These are phyloP conservation scores for Stylosanthes scabra DNA, from an alignment of 331 rosid genomes.

Conservation along the genomic window DNA sequence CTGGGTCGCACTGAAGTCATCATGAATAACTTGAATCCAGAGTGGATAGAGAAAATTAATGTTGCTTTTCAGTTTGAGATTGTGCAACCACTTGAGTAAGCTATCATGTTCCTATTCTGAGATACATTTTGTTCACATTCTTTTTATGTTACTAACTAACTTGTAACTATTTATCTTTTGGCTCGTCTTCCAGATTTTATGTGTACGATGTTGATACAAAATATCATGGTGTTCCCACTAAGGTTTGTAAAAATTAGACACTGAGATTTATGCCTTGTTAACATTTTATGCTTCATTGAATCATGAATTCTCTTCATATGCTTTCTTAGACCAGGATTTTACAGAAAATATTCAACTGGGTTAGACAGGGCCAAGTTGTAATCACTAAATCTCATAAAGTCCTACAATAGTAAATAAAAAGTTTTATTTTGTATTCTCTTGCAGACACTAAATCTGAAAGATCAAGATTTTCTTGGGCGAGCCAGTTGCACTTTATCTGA, in stretches of 20 bases:
- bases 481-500: constrained; percentile 78
- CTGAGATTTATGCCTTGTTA: constrained; percentile 3
- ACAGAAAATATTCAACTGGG: not conserved
- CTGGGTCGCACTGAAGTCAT: constrained; percentile 90
- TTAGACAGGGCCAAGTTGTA: not conserved
- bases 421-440: constrained; percentile 7
- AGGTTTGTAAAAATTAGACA: constrained; percentile 53
- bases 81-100: constrained; percentile 82
- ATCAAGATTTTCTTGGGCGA: constrained; percentile 89
- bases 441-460: constrained; percentile 69
- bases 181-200: constrained; percentile 57
- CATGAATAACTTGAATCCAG: constrained; percentile 71
- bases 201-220: constrained; percentile 84
- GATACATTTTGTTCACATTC: constrained; percentile 13
- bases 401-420: not conserved
- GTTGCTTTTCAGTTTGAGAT: constrained; percentile 82
- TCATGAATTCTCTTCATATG: constrained; percentile 5
- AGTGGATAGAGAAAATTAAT: constrained; percentile 75
- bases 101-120: constrained; percentile 20
- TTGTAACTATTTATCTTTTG: constrained; percentile 18
- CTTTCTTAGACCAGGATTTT: not conserved
- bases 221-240: constrained; percentile 61
- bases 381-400: not conserved
- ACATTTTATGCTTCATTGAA: not conserved
- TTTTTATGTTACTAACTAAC: constrained; percentile 15